A percentile compares a stretch with the other conserved stretches of the same genome.
These are phyloP conservation scores for Planoprotostelium fungivorum DNA, from an alignment of 78 protist species.

Conservation along the genomic window DNA sequence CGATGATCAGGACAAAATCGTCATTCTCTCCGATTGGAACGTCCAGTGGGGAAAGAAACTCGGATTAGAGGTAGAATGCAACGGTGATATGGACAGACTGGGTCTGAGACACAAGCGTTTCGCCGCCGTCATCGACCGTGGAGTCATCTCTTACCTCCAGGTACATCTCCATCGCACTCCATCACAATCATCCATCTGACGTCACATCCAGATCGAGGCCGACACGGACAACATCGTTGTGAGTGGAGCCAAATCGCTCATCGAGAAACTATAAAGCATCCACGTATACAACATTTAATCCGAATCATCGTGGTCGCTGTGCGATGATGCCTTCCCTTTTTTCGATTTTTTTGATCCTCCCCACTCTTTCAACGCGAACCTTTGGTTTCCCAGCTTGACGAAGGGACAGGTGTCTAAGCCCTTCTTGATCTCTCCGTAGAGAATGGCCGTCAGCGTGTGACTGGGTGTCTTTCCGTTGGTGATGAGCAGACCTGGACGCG, in stretches of 20 bases:
- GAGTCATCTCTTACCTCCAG: background rate
- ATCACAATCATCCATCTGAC: too few species aligned
- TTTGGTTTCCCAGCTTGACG: too few species aligned
- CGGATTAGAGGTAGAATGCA: background rate
- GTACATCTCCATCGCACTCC: background rate
- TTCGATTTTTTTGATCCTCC: too few species aligned
- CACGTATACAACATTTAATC: too few species aligned
- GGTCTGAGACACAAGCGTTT: background rate
- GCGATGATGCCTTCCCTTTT: too few species aligned
- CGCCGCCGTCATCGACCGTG: background rate
- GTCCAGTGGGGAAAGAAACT: background rate
- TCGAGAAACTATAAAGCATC: background rate
- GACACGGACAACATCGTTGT: background rate
- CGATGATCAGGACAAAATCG: background rate
- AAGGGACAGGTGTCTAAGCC: too few species aligned
- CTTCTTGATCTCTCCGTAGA: too few species aligned
- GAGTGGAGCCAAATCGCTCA: background rate
- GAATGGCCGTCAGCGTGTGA: too few species aligned
- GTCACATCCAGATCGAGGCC: background rate
- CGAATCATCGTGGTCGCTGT: too few species aligned
- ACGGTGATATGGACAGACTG: background rate
- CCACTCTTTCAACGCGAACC: too few species aligned
- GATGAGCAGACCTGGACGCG: too few species aligned
- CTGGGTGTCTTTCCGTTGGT: too few species aligned
- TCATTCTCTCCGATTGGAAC: background rate